Base-by-base conservation (phyloP, 192 early-diverging fungal genomes). In the Gigaspora rosea region DNA sequence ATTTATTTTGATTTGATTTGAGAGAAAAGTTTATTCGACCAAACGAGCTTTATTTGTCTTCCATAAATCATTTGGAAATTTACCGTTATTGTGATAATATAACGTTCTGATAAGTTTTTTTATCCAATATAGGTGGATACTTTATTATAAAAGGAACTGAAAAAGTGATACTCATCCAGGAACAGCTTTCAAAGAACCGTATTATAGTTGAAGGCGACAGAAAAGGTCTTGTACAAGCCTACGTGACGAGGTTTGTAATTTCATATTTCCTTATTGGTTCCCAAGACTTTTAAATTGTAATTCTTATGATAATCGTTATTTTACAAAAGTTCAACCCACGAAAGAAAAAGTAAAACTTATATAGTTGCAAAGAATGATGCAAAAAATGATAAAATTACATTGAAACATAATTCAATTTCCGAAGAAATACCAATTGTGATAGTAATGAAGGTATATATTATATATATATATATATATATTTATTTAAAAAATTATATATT, bases 141-240 rank as follows among this genome's bases (percentile, higher is more conserved):
- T 99, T 99, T 88, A 89, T 99, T 50, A 94, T 97, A 75, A 92
- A 95, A 35, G 97, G 97, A 32, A 92, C 92, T 1, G 97, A 99
- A 80, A 99, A 98, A 85, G 95, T 99, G 5, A 96, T 97, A 86
- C 79, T 99, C 62, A 95, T 99, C 49, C 97, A 99, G 83, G 97
- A 99, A 87, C 97, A 99, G 78, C 87, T 99, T 83, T 96, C 95
- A 27, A 99, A 99, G 80, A 99, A 99, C 85, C 89, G 97, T 82
- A 99, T 99, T 75, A 95, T 99, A 80, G 93, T 98, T 18, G 94
- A 97, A 66, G 85, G 84, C 6, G 96, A 98, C 80, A 86, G 90
- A 33, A 95, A 90, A 76, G 94, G 92, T 5, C 82, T 84, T 63
- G 93, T 98, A 59, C 86, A 88, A 51, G 96, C 97, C 9, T 90